Base-by-base conservation (phyloP, 139 green algal genomes). In the Gonium pectorale region DNA sequence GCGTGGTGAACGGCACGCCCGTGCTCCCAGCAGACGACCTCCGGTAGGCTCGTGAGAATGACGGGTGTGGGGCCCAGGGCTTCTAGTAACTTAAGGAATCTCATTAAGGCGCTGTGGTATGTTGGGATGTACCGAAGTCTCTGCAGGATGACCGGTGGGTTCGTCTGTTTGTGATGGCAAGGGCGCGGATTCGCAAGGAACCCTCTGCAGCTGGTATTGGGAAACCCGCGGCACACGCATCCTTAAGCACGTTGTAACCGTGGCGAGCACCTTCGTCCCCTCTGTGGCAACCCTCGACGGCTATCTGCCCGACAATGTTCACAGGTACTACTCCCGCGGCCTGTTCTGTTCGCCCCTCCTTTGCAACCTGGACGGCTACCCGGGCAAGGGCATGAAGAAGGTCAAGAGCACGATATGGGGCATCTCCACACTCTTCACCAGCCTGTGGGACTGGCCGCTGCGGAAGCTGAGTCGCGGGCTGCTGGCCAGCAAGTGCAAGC, bases 321-420 rank as follows among this genome's bases (percentile, higher is more conserved):
- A 1, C 84, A 88, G 90, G 54, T 97, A 95, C 77, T 97, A 97
- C 80, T 91, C 94, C 15, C 90, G 94, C 22, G 94, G 94, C 59
- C 69, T 94, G 21, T 97, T 97, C 89, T 87, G 88, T 27, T 63
- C 72, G 38, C 80, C 79, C 1, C 17, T 88, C 35, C 86, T 91
- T 26, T 86, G 72, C 31, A 60, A 83, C 19, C 59, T 88, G 67
- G 81, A 90, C 70, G 86, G 86, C 40, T 69, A 86, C 44, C 64
- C 31, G 9, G 66, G 79, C 79, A 78, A 86, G 51, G 79, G 41
- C 66, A 70, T 86, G 9, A 27, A 83, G 67, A 35, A 66, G 71
- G 69, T 89, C 33, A 80, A 89, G 60, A 81, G 79, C 49, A n/a
- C 51, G 5, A 0, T 90, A 11, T 93, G 88, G 89, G 89, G 83